Base-by-base conservation (phyloP, 306 rosid genomes). In the Pyrus communis region DNA sequence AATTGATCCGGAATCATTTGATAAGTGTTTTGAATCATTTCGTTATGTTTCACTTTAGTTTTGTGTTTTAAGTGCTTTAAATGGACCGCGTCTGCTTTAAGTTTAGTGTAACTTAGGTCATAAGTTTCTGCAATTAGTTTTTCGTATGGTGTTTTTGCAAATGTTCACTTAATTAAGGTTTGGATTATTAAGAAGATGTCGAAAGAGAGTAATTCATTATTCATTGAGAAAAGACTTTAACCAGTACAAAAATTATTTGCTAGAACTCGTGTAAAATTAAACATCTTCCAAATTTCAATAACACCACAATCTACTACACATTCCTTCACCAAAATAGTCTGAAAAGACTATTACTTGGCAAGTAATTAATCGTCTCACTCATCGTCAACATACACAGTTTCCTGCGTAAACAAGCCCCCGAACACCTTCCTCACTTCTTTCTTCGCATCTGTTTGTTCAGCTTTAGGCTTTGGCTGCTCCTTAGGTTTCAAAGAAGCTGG, bases 341-440 rank as follows among this genome's bases (percentile, higher is more conserved):
- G 35, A 18, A 30, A 66, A 21, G 46, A 66, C 70, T 35, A 65
- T 4, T 17, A 42, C 69, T 23, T 60, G 19, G 31, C 54, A 21
- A 61, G 55, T 10, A 9, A 66, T 51, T 14, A 23, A 6, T 38
- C 65, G 52, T 30, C 58, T 90, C 90, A 96, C 27, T 92, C 99
- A 61, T 96, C 99, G 27, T 92, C 99, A 67, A 92, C 79, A 66
- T 92, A 96, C 74, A 96, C 80, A 66, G 99, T 96, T 88, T 96
- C 98, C 87, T 96, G 97, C 78, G 86, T 78, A 83, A 92, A 96
- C 77, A 96, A 76, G 49, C 99, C 99, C 33, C 99, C 99, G 78
- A 92, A 91, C 71, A 92, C 89, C 43, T 86, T 92, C 93, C 96
- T 91, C 58, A 92, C 95, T 75, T 87, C 91, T 23, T 25, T 69